Evolutionary conservation across 257 asterid genomes (phyloP), one percentile per base, ranked within the genome.

Genomic region (Scutellaria galericulata): DNA sequence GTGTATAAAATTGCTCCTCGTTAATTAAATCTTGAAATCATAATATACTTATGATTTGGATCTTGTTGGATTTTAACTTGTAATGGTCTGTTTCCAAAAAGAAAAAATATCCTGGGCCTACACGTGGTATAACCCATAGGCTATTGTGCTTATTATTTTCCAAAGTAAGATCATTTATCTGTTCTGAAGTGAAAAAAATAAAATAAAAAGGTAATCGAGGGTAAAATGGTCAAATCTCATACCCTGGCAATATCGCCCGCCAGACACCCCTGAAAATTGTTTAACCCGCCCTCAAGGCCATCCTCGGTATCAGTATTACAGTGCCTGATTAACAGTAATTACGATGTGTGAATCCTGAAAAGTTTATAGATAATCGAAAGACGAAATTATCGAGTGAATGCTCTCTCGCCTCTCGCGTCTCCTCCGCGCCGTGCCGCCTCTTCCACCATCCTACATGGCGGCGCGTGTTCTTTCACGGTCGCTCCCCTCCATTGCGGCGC

Each of bases 391-490:
- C 70, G 69, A 51, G 76, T 77, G 90, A 77, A 92, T 92, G 95
- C 79, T 89, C 50, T 82, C 87, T 75, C 90, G 88, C 81, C 20
- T 85, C 52, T 76, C 86, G 24, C 82, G 80, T 42, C 77, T 91
- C 83, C 81, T 83, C 86, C 86, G 86, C 58, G 42, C 78, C 39
- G 69, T 59, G 55, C 82, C 77, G 72, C 78, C 72, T 41, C 83
- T 76, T 61, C 73, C 69, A 18, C 79, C 74, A 20, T 73, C 87
- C 40, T 15, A 76, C 58, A 91, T 91, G 97, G 88, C 92, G 86
- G 93, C 88, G 89, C 97, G 92, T 86, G 83, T 78, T 15, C 48
- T 90, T 35, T 67, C 90, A 24, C 92, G 84, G 71, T 75, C 85
- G 2, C 83, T 83, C n/a, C 75, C 86, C 59, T 73, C 80, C 46